These are phyloP conservation scores for Aspergillus aculeatinus DNA, from an alignment of 2,329 filamentous ascomycete genomes.

Conservation along the genomic window DNA sequence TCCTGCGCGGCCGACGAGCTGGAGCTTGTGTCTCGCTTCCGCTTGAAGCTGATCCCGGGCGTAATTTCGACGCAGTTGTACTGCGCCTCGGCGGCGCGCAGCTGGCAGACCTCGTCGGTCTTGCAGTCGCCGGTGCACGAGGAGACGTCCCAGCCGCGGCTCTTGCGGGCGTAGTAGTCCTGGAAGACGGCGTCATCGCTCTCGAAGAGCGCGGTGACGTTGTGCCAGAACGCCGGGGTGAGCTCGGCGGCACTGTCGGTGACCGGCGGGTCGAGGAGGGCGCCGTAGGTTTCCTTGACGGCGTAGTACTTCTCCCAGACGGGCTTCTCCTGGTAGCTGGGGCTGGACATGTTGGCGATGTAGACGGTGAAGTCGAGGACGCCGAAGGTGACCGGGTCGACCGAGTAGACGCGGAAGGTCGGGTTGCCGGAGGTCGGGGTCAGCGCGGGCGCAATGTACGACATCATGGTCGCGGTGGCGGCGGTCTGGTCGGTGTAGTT, in stretches of 20 bases:
- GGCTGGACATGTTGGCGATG: conserved; percentile 54
- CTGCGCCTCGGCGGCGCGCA: conserved; percentile 45
- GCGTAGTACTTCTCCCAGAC: conserved; percentile 51
- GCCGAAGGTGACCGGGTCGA: conserved; percentile 55
- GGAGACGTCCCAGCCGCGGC: conserved; percentile 47
- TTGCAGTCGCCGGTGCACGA: conserved; percentile 48
- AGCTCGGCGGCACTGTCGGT: conserved; percentile 51
- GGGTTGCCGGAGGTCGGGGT: conserved; percentile 57
- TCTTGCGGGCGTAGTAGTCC: conserved; percentile 51
- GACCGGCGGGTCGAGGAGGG: conserved; percentile 4
- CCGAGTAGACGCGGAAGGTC: conserved; percentile 55
- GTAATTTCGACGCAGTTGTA: conserved; percentile 51
- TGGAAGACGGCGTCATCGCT: conserved; percentile 47
- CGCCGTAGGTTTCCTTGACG: conserved; percentile 50
- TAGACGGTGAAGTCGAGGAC: conserved; percentile 53
- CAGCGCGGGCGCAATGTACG: conserved; percentile 54
- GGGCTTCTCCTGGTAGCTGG: conserved; percentile 53
- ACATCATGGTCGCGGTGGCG: conserved; percentile 48
- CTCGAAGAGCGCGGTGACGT: conserved; percentile 53
- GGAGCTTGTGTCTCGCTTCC: conserved; percentile 22
- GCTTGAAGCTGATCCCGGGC: conserved; percentile 34
- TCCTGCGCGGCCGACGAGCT: conserved; percentile 4
- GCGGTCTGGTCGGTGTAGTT: conserved; percentile 48
- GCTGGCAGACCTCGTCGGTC: conserved; percentile 48
- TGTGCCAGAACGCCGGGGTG: conserved; percentile 61